These are phyloP conservation scores for Mortierella sp. DNA, from an alignment of 371 early-diverging fungal genomes.

Conservation along the genomic window DNA sequence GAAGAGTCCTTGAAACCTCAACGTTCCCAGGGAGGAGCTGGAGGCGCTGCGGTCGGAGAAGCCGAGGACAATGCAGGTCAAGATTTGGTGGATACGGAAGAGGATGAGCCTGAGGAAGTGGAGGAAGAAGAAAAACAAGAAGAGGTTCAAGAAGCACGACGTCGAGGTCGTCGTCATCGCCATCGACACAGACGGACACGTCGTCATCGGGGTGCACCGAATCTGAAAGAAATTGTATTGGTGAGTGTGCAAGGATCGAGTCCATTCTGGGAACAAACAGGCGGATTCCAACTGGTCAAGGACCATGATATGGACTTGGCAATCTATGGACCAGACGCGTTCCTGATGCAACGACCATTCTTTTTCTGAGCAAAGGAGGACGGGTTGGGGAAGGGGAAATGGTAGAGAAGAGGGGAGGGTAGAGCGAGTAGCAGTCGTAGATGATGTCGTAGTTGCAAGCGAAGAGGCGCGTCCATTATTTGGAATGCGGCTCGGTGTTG, in stretches of 20 bases:
- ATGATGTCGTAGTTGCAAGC: too few relatives aligned
- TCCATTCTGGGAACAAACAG: conserved; percentile 39
- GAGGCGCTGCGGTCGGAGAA: neutral
- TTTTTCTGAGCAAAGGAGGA: too few relatives aligned
- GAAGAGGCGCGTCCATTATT: too few relatives aligned
- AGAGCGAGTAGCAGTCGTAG: too few relatives aligned
- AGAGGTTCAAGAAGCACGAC: neutral
- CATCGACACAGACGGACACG: neutral
- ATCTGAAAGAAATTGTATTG: conserved; percentile 41
- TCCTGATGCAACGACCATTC: conserved; percentile 25
- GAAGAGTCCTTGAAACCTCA: conserved; percentile 28
- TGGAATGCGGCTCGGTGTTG: too few relatives aligned
- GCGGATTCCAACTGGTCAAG: conserved; percentile 25
- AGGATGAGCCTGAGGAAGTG: conserved; percentile 17
- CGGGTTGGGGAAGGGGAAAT: too few relatives aligned
- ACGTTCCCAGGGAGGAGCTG: neutral
- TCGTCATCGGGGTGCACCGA: conserved; percentile 31
- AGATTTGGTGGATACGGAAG: conserved; percentile 33
- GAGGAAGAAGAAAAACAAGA: neutral
- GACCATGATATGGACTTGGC: conserved; percentile 46
- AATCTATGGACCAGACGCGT: conserved; percentile 30
- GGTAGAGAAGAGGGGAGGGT: too few relatives aligned
- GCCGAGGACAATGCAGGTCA: neutral
- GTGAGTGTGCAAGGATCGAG: conserved; percentile 42
- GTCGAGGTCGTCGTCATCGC: conserved; percentile 3